Evolutionary conservation across 805 yeast species (phyloP).

Genomic region (Schwanniomyces pseudopolymorphus): DNA sequence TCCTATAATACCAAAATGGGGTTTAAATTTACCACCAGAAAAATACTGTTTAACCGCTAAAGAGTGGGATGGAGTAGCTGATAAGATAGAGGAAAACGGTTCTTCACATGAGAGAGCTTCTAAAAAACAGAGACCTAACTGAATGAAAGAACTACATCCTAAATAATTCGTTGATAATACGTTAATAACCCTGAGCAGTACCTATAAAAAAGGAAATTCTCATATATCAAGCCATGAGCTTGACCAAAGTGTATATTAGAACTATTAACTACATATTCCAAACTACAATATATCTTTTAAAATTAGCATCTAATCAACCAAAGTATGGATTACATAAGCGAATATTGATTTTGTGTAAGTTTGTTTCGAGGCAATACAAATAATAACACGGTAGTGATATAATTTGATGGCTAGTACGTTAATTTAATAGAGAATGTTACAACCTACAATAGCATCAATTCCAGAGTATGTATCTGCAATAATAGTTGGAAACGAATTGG

Average conservation of each 20-base stretch:
- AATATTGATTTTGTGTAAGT: background rate
- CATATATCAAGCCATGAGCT: background rate
- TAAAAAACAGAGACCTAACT: slow-evolving; percentile 6
- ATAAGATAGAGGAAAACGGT: slow-evolving; percentile 19
- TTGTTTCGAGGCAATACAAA: slow-evolving; percentile 1
- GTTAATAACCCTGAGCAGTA: no score
- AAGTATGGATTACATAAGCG: background rate
- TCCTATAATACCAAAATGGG: slow-evolving; percentile 87
- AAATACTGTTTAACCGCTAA: slow-evolving; percentile 88
- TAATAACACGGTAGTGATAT: slow-evolving; percentile 4
- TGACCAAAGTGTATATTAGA: background rate
- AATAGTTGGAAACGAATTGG: background rate
- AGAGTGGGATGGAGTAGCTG: slow-evolving; percentile 56
- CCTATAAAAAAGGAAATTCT: background rate
- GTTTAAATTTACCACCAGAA: slow-evolving; percentile 94
- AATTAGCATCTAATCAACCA: background rate
- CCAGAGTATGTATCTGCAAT: slow-evolving; percentile 31
- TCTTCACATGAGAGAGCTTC: slow-evolving; percentile 3
- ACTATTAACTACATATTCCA: background rate
- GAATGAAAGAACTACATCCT: no score
- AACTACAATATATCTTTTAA: background rate
- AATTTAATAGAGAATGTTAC: slow-evolving; percentile 24
- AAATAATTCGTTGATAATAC: no score
- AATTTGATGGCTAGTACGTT: background rate
- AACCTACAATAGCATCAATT: slow-evolving; percentile 35